Evolutionary conservation across 2,329 filamentous ascomycete species (phyloP).

Genomic region (Cladorrhinum sp.): DNA sequence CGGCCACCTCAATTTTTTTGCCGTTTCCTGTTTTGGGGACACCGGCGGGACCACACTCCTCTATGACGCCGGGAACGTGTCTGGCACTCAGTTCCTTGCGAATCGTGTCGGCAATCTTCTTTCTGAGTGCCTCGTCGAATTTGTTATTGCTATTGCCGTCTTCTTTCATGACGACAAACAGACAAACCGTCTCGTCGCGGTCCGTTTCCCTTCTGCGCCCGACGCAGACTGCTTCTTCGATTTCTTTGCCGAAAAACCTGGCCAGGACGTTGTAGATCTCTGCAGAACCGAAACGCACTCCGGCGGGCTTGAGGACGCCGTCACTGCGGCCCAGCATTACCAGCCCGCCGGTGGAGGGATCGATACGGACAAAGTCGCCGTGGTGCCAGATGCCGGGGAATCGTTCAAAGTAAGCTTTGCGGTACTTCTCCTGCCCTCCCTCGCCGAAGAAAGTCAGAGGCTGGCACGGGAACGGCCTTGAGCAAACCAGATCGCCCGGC

Average conservation of each 20-base stretch:
- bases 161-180: slow-evolving; percentile 78
- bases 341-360: slow-evolving; percentile 70
- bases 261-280: slow-evolving; percentile 97
- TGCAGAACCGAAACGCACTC: slow-evolving; percentile 86
- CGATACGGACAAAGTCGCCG: slow-evolving; percentile 79
- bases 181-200: slow-evolving; percentile 77
- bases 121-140: slow-evolving; percentile 60
- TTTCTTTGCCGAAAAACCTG: slow-evolving; percentile 71
- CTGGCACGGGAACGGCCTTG: slow-evolving; percentile 82
- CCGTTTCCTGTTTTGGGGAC: slow-evolving; percentile 92
- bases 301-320: slow-evolving; percentile 87
- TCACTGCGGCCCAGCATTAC: slow-evolving; percentile 92
- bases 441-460: slow-evolving; percentile 85
- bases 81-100: slow-evolving; percentile 78
- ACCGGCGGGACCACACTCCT: slow-evolving; percentile 58
- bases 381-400: slow-evolving; percentile 86
- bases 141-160: too few relatives aligned
- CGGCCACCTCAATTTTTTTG: slow-evolving; percentile 96
- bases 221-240: slow-evolving; percentile 86
- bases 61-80: slow-evolving; percentile 82
- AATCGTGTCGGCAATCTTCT: slow-evolving; percentile 64
- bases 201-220: slow-evolving; percentile 71
- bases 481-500: slow-evolving; percentile 85
- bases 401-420: slow-evolving; percentile 80
- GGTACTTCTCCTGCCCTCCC: slow-evolving; percentile 72